phyloP scores from a whole-genome alignment of 202 grass and related monocot genomes.

The Schoenoplectus triqueter region DNA sequence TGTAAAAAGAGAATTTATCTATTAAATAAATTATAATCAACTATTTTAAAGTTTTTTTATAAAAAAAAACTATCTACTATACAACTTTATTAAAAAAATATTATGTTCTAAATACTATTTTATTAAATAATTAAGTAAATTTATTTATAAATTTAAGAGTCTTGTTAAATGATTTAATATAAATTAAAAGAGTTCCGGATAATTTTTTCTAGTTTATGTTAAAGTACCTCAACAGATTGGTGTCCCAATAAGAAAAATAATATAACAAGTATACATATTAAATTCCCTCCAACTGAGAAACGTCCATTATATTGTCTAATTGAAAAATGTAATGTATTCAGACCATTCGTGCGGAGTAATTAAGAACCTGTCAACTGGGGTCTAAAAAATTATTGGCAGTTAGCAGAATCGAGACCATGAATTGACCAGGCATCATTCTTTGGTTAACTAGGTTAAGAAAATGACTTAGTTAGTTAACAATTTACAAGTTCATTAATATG shows the following conservation, averaged over 20 bases:
- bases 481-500: background rate
- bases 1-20: too few species aligned
- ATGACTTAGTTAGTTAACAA: slow-evolving; percentile 2
- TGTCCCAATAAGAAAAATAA: background rate
- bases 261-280: background rate
- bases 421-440: slow-evolving; percentile 13
- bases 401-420: slow-evolving; percentile 4
- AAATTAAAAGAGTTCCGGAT: too few species aligned
- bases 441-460: slow-evolving; percentile 20
- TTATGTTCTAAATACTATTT: too few species aligned
- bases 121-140: too few species aligned
- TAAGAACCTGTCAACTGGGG: background rate
- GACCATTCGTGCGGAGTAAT: background rate
- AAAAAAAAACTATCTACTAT: too few species aligned
- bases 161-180: too few species aligned
- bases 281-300: background rate
- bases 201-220: too few species aligned
- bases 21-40: too few species aligned
- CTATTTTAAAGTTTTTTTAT: too few species aligned
- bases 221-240: background rate
- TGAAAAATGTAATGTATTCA: background rate
- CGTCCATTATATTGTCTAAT: background rate
- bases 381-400: slow-evolving; percentile 1
- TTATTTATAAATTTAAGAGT: too few species aligned
- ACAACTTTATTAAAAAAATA: too few species aligned